Conservation (phyloP, 164 flowering plant species). For the Macadamia integrifolia region DNA sequence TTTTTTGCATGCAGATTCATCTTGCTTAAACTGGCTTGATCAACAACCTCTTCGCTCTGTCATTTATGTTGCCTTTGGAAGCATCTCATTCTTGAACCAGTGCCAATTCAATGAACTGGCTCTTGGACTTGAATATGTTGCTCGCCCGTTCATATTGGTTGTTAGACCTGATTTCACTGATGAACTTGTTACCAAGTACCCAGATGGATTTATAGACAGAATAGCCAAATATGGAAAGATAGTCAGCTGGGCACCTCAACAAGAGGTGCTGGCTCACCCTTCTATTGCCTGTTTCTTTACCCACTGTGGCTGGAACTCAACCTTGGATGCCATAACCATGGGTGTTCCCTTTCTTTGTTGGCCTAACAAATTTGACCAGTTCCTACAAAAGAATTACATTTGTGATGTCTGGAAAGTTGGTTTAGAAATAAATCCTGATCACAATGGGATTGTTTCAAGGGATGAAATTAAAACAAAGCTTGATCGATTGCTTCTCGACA, state of each 20-base stretch:
- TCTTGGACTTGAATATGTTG: constrained; percentile 36
- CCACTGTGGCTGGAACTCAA: constrained; percentile 72
- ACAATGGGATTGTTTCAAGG: constrained; percentile 22
- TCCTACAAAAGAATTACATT: constrained; percentile 31
- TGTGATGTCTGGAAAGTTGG: constrained; percentile 53
- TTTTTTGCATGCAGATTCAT: constrained; percentile 36
- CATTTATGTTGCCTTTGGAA: constrained; percentile 50
- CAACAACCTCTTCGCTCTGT: constrained; percentile 31
- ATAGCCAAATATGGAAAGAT: constrained; percentile 26
- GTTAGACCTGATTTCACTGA: constrained; percentile 27
- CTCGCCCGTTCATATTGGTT: constrained; percentile 50
- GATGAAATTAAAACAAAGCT: constrained; percentile 29
- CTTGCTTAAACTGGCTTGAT: constrained; percentile 45
- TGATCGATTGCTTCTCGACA: constrained; percentile 22
- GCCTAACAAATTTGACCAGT: constrained; percentile 51
- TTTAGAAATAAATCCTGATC: constrained; percentile 17
- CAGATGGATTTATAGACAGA: constrained; percentile 30
- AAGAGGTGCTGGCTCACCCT: constrained; percentile 38
- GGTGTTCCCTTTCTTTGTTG: constrained; percentile 57
- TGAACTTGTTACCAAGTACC: constrained; percentile 15
- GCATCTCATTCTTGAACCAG: constrained; percentile 23
- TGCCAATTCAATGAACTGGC: constrained; percentile 45
- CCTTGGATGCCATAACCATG: constrained; percentile 38
- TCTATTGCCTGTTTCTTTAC: constrained; percentile 50
- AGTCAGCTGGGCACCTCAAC: constrained; percentile 58